These are phyloP conservation scores for Corylus avellana DNA, from an alignment of 306 rosid genomes.

Conservation along the genomic window DNA sequence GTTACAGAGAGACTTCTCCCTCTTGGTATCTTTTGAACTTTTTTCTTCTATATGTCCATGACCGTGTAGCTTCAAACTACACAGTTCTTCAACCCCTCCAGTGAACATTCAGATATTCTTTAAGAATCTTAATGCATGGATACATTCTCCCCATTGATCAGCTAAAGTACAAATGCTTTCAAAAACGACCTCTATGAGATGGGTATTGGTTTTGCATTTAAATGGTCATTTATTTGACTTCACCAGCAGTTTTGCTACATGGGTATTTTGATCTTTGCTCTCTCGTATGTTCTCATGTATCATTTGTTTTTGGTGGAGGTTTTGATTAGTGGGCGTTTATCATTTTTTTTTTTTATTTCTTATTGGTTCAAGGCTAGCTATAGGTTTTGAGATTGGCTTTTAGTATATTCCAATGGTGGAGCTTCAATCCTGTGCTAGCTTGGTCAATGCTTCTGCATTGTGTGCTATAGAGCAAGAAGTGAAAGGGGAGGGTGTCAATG, in stretches of 20 bases:
- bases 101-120: not conserved
- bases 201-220: constrained; percentile 16
- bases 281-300: not conserved
- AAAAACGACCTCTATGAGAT: not conserved
- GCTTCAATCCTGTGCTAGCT: constrained; percentile 57
- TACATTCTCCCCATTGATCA: constrained; percentile 9
- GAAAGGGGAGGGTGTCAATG: constrained; percentile 45
- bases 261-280: constrained; percentile 3
- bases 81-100: not conserved
- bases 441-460: constrained; percentile 56
- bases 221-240: not conserved
- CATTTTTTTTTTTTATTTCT: constrained; percentile 1
- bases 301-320: constrained; percentile 11
- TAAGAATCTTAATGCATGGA: constrained; percentile 1
- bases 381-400: constrained; percentile 22
- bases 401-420: constrained; percentile 50
- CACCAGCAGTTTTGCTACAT: constrained; percentile 12
- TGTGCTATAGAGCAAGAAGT: constrained; percentile 59
- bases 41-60: constrained; percentile 16
- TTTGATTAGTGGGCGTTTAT: constrained; percentile 7
- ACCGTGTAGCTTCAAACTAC: constrained; percentile 8
- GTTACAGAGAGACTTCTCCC: not conserved
- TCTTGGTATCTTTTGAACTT: constrained; percentile 11
- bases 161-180: constrained; percentile 6
- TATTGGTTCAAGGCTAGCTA: constrained; percentile 3